These are phyloP conservation scores for Cadophora luteo-olivacea DNA, from an alignment of 2,329 filamentous ascomycete genomes.

Conservation along the genomic window DNA sequence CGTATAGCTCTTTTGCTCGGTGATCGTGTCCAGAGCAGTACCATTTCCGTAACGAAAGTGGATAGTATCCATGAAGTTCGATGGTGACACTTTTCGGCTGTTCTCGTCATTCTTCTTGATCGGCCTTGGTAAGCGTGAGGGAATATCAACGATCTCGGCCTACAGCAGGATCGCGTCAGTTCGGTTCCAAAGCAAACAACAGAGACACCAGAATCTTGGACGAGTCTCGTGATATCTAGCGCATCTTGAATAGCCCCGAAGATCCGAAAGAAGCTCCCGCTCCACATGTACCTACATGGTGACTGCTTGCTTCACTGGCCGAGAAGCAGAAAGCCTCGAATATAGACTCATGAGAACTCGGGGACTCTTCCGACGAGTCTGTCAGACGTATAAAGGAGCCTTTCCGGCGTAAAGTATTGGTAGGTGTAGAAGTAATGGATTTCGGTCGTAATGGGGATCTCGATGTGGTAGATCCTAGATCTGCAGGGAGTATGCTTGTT, in stretches of 20 bases:
- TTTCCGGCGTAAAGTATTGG: slow-evolving; percentile 44
- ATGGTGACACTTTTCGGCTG: slow-evolving; percentile 9
- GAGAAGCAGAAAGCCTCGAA: slow-evolving; percentile 49
- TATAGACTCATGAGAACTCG: slow-evolving; percentile 48
- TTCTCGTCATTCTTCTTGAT: slow-evolving; percentile 32
- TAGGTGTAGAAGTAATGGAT: slow-evolving; percentile 28
- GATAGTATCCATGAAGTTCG: slow-evolving; percentile 22
- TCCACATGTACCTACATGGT: slow-evolving; percentile 21
- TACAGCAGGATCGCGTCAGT: not conserved
- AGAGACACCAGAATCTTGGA: not conserved
- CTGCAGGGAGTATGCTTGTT: slow-evolving; percentile 26
- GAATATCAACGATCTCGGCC: slow-evolving; percentile 29
- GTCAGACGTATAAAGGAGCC: slow-evolving; percentile 37
- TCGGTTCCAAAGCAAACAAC: not conserved
- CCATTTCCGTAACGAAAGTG: slow-evolving; percentile 50
- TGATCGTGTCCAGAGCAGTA: slow-evolving; percentile 49
- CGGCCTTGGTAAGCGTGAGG: slow-evolving; percentile 21
- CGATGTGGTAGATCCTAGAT: slow-evolving; percentile 16
- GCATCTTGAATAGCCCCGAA: not conserved
- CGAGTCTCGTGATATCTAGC: not conserved
- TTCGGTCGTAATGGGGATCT: slow-evolving; percentile 33
- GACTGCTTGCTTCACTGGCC: slow-evolving; percentile 39
- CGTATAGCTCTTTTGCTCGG: slow-evolving; percentile 49
- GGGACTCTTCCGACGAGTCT: slow-evolving; percentile 48
- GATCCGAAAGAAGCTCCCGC: not conserved